Conservation (phyloP, 1,284 basidiomycete genomes). For the Tilletia setariae region DNA sequence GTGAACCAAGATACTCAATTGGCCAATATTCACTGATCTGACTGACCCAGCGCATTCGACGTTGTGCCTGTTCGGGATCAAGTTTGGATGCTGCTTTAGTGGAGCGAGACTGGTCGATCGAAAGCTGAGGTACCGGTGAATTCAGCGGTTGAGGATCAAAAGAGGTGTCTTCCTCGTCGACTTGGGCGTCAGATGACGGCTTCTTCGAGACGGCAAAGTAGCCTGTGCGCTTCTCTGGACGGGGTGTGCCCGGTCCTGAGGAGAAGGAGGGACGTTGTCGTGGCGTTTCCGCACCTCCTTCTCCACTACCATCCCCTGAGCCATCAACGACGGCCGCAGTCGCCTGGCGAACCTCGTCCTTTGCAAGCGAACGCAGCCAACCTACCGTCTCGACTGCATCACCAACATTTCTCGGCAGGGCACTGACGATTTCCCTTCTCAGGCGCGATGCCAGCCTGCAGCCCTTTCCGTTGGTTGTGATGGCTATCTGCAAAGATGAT, state of each 20-base stretch:
- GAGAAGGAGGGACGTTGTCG: not conserved
- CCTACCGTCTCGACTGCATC: slow-evolving; percentile 75
- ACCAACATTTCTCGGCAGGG: slow-evolving; percentile 72
- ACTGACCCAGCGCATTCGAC: slow-evolving; percentile 56
- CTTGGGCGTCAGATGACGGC: slow-evolving; percentile 13
- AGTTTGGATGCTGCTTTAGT: not conserved
- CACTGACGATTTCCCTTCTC: slow-evolving; percentile 74
- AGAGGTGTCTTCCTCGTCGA: slow-evolving; percentile 42
- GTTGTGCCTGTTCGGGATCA: slow-evolving; percentile 11
- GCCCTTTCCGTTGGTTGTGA: slow-evolving; percentile 88
- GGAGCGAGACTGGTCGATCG: slow-evolving; percentile 55
- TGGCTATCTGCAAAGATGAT: slow-evolving; percentile 73
- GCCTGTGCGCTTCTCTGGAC: not conserved
- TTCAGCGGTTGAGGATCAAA: slow-evolving; percentile 62
- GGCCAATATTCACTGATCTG: slow-evolving; percentile 74
- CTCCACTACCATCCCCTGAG: slow-evolving; percentile 17
- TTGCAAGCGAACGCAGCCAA: slow-evolving; percentile 66
- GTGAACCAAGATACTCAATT: slow-evolving; percentile 69
- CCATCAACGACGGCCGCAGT: not conserved
- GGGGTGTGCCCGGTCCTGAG: not conserved
- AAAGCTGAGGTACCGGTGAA: slow-evolving; percentile 67
- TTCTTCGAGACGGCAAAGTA: slow-evolving; percentile 13
- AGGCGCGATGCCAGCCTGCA: slow-evolving; percentile 80
- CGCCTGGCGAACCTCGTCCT: slow-evolving; percentile 57
- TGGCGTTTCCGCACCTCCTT: not conserved